A percentile compares a stretch with the other conserved stretches of the same genome.
These are phyloP conservation scores for Cyclostephanos tholiformis DNA, from an alignment of 108 stramenopile genomes.

Conservation along the genomic window DNA sequence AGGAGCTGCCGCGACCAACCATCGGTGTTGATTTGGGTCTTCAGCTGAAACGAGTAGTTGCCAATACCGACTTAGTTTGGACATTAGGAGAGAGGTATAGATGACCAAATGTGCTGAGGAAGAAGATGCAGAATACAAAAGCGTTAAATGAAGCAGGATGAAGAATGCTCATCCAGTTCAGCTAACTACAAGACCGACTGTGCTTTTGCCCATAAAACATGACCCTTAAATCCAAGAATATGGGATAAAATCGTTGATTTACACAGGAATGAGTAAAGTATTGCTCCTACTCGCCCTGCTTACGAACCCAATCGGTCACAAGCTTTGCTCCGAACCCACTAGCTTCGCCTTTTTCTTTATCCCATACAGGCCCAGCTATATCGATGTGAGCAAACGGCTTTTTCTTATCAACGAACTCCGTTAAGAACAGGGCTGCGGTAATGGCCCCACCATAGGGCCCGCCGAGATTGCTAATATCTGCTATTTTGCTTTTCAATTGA, in stretches of 20 bases:
- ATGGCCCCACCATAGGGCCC: constrained; percentile 86
- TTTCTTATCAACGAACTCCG: constrained; percentile 88
- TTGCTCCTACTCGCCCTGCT: constrained; percentile 51
- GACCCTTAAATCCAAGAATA: too few relatives aligned
- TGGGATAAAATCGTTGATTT: background rate
- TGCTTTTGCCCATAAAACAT: too few relatives aligned
- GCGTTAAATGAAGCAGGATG: too few relatives aligned
- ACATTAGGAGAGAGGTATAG: constrained; percentile 70
- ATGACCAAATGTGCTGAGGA: constrained; percentile 52
- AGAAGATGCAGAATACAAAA: too few relatives aligned
- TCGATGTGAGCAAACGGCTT: constrained; percentile 89
- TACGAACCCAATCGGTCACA: constrained; percentile 84
- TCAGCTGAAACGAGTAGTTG: constrained; percentile 27
- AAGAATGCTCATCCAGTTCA: too few relatives aligned
- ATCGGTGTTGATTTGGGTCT: background rate
- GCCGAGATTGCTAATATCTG: constrained; percentile 86
- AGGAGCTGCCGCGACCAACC: background rate
- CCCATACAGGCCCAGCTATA: constrained; percentile 95
- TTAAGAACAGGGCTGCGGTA: constrained; percentile 84
- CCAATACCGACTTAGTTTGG: constrained; percentile 60
- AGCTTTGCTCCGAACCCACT: constrained; percentile 95
- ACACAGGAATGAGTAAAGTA: background rate
- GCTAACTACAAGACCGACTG: too few relatives aligned
- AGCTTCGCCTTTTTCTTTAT: constrained; percentile 79
- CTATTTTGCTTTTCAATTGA: constrained; percentile 82